Evolutionary conservation across 129 eudicot genomes (phyloP).

Genomic region (Artemisia argyi): DNA sequence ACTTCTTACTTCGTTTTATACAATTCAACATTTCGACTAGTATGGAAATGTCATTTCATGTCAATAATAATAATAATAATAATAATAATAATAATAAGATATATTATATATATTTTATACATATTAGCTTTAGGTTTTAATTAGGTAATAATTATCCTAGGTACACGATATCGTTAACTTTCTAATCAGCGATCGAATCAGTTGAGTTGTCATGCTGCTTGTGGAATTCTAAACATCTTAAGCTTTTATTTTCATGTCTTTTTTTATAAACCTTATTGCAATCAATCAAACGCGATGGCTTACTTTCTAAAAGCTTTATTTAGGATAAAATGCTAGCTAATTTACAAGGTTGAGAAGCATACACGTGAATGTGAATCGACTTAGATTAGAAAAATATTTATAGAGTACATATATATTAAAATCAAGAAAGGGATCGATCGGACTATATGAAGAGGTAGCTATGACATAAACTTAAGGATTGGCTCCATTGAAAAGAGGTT

Average conservation of each 20-base stretch:
- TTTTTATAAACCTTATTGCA: too few relatives aligned
- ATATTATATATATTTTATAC: too few relatives aligned
- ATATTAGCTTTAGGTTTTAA: too few relatives aligned
- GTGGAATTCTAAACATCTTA: not conserved
- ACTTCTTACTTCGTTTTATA: not conserved
- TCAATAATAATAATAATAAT: too few relatives aligned
- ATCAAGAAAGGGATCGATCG: constrained; percentile 37
- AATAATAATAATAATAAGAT: too few relatives aligned
- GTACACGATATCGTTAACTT: too few relatives aligned
- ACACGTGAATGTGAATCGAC: constrained; percentile 25
- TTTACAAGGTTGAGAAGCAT: constrained; percentile 29
- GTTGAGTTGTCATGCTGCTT: too few relatives aligned
- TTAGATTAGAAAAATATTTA: constrained; percentile 9
- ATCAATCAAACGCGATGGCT: not conserved
- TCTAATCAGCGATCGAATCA: too few relatives aligned
- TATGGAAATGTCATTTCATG: not conserved
- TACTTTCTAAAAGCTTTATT: not conserved
- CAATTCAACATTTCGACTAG: not conserved
- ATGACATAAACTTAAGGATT: constrained; percentile 34
- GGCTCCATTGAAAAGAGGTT: constrained; percentile 35
- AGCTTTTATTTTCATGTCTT: too few relatives aligned
- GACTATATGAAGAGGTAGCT: constrained; percentile 21
- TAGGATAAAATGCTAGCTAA: constrained; percentile 1
- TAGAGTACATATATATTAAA: constrained; percentile 15
- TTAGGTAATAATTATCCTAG: too few relatives aligned